Base-by-base conservation (phyloP, 2,329 filamentous ascomycete genomes). In the Aspergillus persii region DNA sequence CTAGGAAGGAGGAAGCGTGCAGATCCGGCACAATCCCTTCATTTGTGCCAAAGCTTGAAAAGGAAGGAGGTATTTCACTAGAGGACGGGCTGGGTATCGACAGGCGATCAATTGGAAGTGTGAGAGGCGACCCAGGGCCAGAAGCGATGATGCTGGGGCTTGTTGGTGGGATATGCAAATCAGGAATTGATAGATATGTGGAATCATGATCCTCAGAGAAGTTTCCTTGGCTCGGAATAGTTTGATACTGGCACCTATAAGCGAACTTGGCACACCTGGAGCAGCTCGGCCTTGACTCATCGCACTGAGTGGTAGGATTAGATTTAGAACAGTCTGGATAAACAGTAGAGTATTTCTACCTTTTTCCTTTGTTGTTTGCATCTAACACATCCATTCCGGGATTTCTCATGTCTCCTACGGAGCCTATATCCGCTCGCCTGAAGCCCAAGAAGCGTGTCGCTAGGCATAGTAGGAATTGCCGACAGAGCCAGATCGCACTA, bases 361-460 rank as follows among this genome's bases (percentile, higher is more conserved):
- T 75, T 76, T 41, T 74, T 75, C 50, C 74, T 63, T 50, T 69
- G 71, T 44, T 70, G 66, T 54, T 76, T 75, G 58, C 74, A 76
- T 62, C 68, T 66, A 3, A 68, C 58, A 49, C 73, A 76, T 23
- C 74, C 74, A 56, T 69, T 67, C 26, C 73, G 63, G 2, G 73
- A 76, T 61, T 76, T 76, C 50, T 61, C 65, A 59, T 76, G 74
- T 49, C 61, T 53, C 53, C 61, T 61, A 7, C 68, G 62, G 26
- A 65, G 51, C 36, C 62, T 66, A 27, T 60, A 63, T 49, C 55
- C 63, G 31, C 26, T 46, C 18, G 39, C 27, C 29, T 60, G 61
- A 3, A 56, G 31, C 27, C 18, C 48, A 11, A 47, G 27, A 6
- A 52, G 49, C 46, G 50, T 60, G 52, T 53, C 27, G 9, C 29